Conservation (phyloP, 306 rosid species). For the Lathyrus aphaca region DNA sequence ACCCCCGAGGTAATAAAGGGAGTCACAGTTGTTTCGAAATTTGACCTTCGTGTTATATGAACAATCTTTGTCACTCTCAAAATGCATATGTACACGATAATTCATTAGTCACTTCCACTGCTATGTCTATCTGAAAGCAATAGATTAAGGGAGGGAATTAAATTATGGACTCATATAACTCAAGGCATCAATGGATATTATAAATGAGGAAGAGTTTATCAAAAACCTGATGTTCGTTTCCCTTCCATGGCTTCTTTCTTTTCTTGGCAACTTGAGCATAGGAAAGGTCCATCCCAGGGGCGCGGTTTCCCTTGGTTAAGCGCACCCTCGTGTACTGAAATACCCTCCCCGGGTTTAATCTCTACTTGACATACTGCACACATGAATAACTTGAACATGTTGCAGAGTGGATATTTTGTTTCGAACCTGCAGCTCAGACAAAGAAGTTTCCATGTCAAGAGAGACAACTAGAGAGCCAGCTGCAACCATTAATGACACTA, state of each 20-base stretch:
- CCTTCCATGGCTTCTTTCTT: conserved; percentile 99
- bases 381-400: conserved; percentile 94
- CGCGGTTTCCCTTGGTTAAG: conserved; percentile 64
- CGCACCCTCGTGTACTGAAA: conserved; percentile 77
- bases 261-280: conserved; percentile 88
- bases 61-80: conserved; percentile 59
- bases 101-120: conserved; percentile 80
- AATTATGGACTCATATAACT: conserved; percentile 16
- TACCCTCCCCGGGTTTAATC: conserved; percentile 92
- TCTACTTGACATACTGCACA: conserved; percentile 97
- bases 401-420: conserved; percentile 89
- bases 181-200: conserved; percentile 29
- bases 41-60: conserved; percentile 48
- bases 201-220: conserved; percentile 27
- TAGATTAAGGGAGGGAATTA: conserved; percentile 33
- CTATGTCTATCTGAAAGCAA: conserved; percentile 75
- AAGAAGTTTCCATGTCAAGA: conserved; percentile 40
- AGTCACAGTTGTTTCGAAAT: conserved; percentile 48
- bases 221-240: conserved; percentile 66
- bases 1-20: conserved; percentile 54
- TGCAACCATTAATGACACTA: not conserved
- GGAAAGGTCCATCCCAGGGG: conserved; percentile 99
- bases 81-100: conserved; percentile 52
- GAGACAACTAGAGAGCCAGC: conserved; percentile 15
- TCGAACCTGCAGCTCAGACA: conserved; percentile 77